Conservation (phyloP, 139 green algal genomes). For the Closterium sp. region DNA sequence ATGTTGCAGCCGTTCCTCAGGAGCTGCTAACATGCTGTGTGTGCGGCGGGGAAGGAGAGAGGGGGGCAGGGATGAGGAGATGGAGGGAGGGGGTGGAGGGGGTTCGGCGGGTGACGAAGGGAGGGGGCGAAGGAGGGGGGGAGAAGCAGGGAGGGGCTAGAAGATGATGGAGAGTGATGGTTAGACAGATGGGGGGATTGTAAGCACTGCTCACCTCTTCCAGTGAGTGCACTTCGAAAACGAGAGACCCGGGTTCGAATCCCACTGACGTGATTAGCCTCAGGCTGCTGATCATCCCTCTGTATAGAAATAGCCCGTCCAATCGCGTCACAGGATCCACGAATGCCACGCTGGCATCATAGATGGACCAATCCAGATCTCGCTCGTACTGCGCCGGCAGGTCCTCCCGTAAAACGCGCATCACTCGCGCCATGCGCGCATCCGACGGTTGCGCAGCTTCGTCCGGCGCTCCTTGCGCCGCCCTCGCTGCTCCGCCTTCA, state of each 20-base stretch:
- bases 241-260: background rate
- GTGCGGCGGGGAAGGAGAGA: too few species aligned
- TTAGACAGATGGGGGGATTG: too few species aligned
- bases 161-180: too few species aligned
- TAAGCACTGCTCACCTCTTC: slow-evolving; percentile 10
- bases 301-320: slow-evolving; percentile 7
- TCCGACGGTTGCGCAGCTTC: background rate
- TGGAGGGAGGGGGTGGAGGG: too few species aligned
- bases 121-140: too few species aligned
- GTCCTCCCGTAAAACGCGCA: background rate
- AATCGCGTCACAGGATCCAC: slow-evolving; percentile 20
- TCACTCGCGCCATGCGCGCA: background rate
- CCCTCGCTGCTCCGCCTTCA: background rate
- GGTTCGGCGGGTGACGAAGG: too few species aligned
- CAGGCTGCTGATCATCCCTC: slow-evolving; percentile 16
- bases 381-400: slow-evolving; percentile 15
- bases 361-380: slow-evolving; percentile 13
- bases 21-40: too few species aligned
- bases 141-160: too few species aligned
- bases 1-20: too few species aligned
- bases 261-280: background rate
- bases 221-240: slow-evolving; percentile 2
- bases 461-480: too few species aligned
- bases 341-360: slow-evolving; percentile 11
- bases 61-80: too few species aligned